Base-by-base conservation (phyloP, 371 early-diverging fungal genomes). In the Actinomortierella ambigua region DNA sequence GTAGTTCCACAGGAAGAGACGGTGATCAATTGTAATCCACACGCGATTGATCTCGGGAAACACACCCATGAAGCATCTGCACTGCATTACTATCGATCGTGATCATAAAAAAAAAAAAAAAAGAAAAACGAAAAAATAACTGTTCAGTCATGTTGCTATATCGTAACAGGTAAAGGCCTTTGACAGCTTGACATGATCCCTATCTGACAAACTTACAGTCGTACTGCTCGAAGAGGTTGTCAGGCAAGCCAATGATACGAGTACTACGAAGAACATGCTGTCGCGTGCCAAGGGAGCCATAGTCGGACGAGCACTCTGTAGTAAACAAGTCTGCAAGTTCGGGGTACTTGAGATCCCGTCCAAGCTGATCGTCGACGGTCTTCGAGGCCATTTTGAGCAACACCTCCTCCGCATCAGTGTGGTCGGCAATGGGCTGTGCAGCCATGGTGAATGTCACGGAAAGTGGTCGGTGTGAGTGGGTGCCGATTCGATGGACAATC, bases 1-100 rank as follows among this genome's bases (percentile, higher is more conserved):
- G 70, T 93, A 96, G 69, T 97, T 90, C 95, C 95, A 95, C 42
- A 97, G 65, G 68, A 90, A 94, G 49, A 96, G 83, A 26, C 85
- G 79, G 65, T 93, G 89, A 68, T 93, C 94, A 47, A 96, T 87
- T 4, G 92, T 90, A 52, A 95, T 90, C 89, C 95, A 97, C 8
- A 92, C 96, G 34, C 93, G 87, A 44, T 88, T 80, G 54, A 97
- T 90, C 59, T 92, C 91, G n/a, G 95, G 90, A 27, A 95, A 90
- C 22, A 96, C 67, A 0, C 96, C 96, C 85, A 93, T 88, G 76
- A 91, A 95, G 59, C 82, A 84, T 56, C 91, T 84, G 61, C 89
- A 88, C 59, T 89, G 85, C 1, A 90, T 78, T 23, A 86, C 88
- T 87, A 73, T 9, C 18, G 17, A 13, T 46, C 14, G 28, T 27